A percentile compares a stretch with the other conserved stretches of the same genome.
phyloP scores from a whole-genome alignment of 1,284 basidiomycete genomes.

The Malassezia japonica region DNA sequence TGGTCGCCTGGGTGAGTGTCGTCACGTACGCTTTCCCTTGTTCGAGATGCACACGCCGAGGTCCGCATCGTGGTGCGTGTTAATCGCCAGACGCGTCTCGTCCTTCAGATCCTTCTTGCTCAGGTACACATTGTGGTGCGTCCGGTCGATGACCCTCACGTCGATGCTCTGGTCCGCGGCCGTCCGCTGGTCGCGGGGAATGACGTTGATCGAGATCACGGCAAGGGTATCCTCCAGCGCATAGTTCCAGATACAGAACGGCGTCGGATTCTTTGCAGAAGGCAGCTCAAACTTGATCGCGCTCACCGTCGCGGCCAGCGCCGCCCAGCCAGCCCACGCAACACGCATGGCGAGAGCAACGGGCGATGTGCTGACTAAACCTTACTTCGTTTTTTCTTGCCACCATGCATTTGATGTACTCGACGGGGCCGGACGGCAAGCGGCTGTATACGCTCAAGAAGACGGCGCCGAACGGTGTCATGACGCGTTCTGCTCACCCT shows the following conservation, averaged over 20 bases:
- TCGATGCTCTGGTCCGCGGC: slow-evolving; percentile 55
- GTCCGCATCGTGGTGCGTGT: slow-evolving; percentile 84
- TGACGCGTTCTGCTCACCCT: slow-evolving; percentile 45
- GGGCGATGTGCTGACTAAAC: slow-evolving; percentile 7
- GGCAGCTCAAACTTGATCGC: slow-evolving; percentile 45
- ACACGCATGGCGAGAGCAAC: background rate
- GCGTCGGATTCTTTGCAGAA: slow-evolving; percentile 21
- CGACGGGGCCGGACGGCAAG: slow-evolving; percentile 38
- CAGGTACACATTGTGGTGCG: slow-evolving; percentile 79
- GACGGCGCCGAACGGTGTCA: slow-evolving; percentile 29
- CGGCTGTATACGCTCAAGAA: slow-evolving; percentile 48
- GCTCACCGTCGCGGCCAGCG: slow-evolving; percentile 9
- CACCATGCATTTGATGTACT: slow-evolving; percentile 49
- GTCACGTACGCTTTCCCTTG: slow-evolving; percentile 12
- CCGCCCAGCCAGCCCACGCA: background rate
- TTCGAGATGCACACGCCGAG: slow-evolving; percentile 92
- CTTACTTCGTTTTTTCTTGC: background rate
- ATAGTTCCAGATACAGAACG: slow-evolving; percentile 48
- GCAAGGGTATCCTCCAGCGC: slow-evolving; percentile 44
- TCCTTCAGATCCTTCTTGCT: slow-evolving; percentile 76
- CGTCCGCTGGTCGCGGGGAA: slow-evolving; percentile 49
- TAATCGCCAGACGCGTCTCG: slow-evolving; percentile 86
- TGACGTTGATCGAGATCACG: slow-evolving; percentile 81
- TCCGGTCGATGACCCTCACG: slow-evolving; percentile 86
- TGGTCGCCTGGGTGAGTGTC: background rate